A percentile compares a stretch with the other conserved stretches of the same genome.
Evolutionary conservation across 2,329 filamentous ascomycete genomes (phyloP).

Genomic region (Alternaria atra): DNA sequence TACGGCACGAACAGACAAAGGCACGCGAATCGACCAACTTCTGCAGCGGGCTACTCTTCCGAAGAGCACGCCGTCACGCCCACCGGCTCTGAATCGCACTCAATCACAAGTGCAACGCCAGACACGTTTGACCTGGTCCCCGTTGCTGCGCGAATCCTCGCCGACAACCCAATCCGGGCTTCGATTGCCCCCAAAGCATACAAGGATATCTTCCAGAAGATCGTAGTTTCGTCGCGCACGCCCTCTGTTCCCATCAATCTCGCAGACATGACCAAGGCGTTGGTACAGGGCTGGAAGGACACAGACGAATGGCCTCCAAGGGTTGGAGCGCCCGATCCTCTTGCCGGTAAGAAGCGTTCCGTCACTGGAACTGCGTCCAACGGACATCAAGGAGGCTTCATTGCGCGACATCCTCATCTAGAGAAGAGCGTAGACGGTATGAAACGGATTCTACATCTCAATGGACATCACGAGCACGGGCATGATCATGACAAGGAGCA

Average conservation of each 20-base stretch:
- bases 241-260: conserved; percentile 91
- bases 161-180: conserved; percentile 77
- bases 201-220: conserved; percentile 86
- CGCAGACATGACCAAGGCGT: conserved; percentile 77
- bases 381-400: conserved; percentile 38
- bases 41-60: conserved; percentile 17
- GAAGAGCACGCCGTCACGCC: conserved; percentile 16
- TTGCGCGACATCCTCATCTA: conserved; percentile 52
- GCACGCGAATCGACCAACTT: conserved; percentile 1
- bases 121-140: conserved; percentile 66
- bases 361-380: conserved; percentile 21
- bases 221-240: conserved; percentile 79
- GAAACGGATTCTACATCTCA: conserved; percentile 55
- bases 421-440: conserved; percentile 57
- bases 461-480: conserved; percentile 22
- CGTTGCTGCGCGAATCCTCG: conserved; percentile 75
- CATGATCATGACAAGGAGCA: conserved; percentile 9
- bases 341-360: conserved; percentile 50
- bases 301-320: conserved; percentile 92
- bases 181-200: conserved; percentile 79
- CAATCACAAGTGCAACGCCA: conserved; percentile 12
- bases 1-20: conserved; percentile 28
- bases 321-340: conserved; percentile 59
- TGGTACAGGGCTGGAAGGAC: conserved; percentile 90
- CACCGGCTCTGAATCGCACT: conserved; percentile 15